Evolutionary conservation across 768 basidiomycete genomes (phyloP).

Genomic region (Trametes gibbosa): DNA sequence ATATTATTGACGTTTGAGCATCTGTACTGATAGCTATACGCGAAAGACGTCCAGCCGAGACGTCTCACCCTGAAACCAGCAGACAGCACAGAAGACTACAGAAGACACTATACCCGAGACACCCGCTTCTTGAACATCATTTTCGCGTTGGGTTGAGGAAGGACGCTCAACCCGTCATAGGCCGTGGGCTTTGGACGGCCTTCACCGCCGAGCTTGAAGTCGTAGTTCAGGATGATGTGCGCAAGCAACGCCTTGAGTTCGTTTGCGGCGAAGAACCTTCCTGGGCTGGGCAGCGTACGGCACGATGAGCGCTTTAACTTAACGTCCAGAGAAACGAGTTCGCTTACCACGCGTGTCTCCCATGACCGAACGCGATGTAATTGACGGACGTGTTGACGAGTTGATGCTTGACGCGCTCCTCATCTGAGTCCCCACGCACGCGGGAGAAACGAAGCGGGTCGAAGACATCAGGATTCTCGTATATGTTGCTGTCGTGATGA

Average conservation of each 20-base stretch:
- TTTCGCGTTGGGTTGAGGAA: slow-evolving; percentile 21
- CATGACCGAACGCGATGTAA: slow-evolving; percentile 28
- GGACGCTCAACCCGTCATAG: slow-evolving; percentile 12
- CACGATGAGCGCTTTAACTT: neutral
- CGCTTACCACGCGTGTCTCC: slow-evolving; percentile 32
- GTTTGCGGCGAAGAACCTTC: slow-evolving; percentile 35
- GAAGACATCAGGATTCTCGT: slow-evolving; percentile 30
- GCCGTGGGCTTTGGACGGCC: slow-evolving; percentile 21
- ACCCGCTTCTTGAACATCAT: slow-evolving; percentile 24
- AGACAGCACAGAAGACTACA: too few species aligned
- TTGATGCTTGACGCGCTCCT: slow-evolving; percentile 34
- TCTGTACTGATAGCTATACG: too few species aligned
- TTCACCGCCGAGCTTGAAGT: slow-evolving; percentile 25
- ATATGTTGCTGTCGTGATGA: slow-evolving; percentile 27
- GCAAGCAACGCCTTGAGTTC: slow-evolving; percentile 37
- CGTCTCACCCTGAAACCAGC: too few species aligned
- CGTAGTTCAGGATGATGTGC: slow-evolving; percentile 30
- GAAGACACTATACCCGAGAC: neutral
- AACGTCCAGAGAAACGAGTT: too few species aligned
- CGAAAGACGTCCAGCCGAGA: too few species aligned
- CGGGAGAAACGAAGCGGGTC: slow-evolving; percentile 49
- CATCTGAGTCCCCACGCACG: slow-evolving; percentile 30
- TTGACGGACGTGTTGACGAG: slow-evolving; percentile 32
- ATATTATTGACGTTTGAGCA: too few species aligned
- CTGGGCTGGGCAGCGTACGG: slow-evolving; percentile 26